These are phyloP conservation scores for Petasospora fabianii DNA, from an alignment of 1,139 yeast genomes.

Conservation along the genomic window DNA sequence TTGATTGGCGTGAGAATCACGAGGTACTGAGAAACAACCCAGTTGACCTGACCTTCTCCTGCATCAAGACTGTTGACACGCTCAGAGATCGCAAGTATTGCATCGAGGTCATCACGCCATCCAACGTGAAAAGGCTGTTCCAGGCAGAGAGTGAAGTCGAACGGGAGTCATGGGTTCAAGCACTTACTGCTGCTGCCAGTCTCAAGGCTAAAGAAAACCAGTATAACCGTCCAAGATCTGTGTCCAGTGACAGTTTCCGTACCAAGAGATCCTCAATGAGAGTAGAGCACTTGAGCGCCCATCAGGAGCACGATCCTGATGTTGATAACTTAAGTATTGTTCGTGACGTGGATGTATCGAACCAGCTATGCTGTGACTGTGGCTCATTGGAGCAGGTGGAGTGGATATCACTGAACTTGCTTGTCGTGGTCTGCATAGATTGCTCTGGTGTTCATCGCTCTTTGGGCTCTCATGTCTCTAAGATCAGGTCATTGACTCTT, in stretches of 20 bases:
- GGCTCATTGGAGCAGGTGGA: constrained; percentile 63
- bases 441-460: constrained; percentile 79
- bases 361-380: constrained; percentile 77
- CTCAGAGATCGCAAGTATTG: constrained; percentile 48
- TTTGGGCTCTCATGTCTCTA: constrained; percentile 69
- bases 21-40: constrained; percentile 66
- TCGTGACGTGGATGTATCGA: constrained; percentile 49
- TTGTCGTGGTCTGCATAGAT: constrained; percentile 73
- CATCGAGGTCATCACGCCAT: constrained; percentile 73
- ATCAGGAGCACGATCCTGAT: neutral
- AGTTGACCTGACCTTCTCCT: constrained; percentile 68
- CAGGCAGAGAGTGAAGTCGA: constrained; percentile 76
- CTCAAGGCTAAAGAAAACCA: constrained; percentile 17
- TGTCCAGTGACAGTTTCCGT: neutral
- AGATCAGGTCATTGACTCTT: constrained; percentile 73
- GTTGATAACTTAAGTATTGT: constrained; percentile 32
- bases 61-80: constrained; percentile 48
- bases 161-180: constrained; percentile 64
- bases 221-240: constrained; percentile 5
- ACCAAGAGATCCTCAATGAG: neutral
- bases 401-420: constrained; percentile 80
- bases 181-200: constrained; percentile 28
- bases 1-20: constrained; percentile 66
- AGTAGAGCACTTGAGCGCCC: neutral
- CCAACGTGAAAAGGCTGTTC: constrained; percentile 65